Evolutionary conservation across 2,329 filamentous ascomycete genomes (phyloP), one percentile per base, ranked within the genome.

Genomic region (Aspergillus alliaceus): DNA sequence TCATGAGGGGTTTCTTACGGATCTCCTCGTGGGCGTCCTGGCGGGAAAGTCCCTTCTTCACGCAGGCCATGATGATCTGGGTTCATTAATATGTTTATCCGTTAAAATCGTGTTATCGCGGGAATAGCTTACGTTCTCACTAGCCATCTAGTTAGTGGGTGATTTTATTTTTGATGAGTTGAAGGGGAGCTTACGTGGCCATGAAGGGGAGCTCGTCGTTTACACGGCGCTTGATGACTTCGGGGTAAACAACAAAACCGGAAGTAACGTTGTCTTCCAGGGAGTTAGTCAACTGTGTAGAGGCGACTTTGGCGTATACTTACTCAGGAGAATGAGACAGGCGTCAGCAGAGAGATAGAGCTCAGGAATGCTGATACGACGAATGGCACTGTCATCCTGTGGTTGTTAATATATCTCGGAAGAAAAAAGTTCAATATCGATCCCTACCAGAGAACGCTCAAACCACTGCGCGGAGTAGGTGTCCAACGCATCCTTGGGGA

Each of bases 21-120:
- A 96, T 93, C 74, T 93, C 79, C 77, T 96, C 92, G 75, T 96
- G 92, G 1, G 90, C 89, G 54, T 93, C 90, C 72, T 96, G 91
- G 51, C 91, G 80, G 9, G 85, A 90, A 27, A 80, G 83, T 31
- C 90, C 90, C 68, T 87, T 83, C 56, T 86, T 84, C 27, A 88
- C 85, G 55, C 93, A 81, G 64, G 85, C 86, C 90, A 96, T 92
- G 72, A 93, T 90, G 70, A 92, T 87, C 65, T 70, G 27, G 82
- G 69, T 84, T 79, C 15, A 66, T 75, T 53, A 72, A 69, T 65
- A 31, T 50, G 2, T 6, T 32, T 12, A 25, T 55, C 44, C n/a
- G 9, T 15, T 49, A 8, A 18, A 34, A 4, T 22, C 4, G 15
- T 53, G 32, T 51, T 32, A 14, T 51, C 18, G 22, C 14, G 20